Evolutionary conservation across 1,139 yeast species (phyloP).

Genomic region (Hansenula lynferdii): DNA sequence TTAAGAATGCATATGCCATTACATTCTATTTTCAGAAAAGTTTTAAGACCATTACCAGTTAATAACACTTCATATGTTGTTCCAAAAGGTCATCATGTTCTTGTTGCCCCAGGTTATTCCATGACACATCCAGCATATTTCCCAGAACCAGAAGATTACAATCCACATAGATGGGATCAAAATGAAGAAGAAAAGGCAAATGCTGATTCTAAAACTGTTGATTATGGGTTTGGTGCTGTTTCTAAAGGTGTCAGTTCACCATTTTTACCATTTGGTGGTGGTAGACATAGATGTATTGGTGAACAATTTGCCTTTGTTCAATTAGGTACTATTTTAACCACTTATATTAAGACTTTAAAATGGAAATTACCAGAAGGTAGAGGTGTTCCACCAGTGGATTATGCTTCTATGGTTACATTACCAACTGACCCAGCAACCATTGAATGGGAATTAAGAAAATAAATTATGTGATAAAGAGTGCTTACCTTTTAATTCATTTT

Average conservation of each 20-base stretch:
- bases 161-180: slow-evolving; percentile 88
- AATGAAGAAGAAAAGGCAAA: slow-evolving; percentile 27
- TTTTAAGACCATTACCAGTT: slow-evolving; percentile 68
- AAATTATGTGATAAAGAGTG: background rate
- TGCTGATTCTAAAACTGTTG: slow-evolving; percentile 55
- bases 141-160: slow-evolving; percentile 64
- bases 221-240: slow-evolving; percentile 94
- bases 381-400: slow-evolving; percentile 73
- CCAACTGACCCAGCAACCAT: slow-evolving; percentile 79
- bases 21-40: slow-evolving; percentile 94
- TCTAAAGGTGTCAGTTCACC: slow-evolving; percentile 96
- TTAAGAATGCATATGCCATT: slow-evolving; percentile 94
- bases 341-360: slow-evolving; percentile 69
- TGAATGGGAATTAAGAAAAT: slow-evolving; percentile 63
- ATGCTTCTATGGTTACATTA: slow-evolving; percentile 89
- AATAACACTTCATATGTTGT: slow-evolving; percentile 79
- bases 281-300: slow-evolving; percentile 99
- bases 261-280: slow-evolving; percentile 97
- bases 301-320: slow-evolving; percentile 97
- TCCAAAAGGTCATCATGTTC: slow-evolving; percentile 84
- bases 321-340: slow-evolving; percentile 78
- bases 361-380: slow-evolving; percentile 64
- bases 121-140: slow-evolving; percentile 73
- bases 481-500: background rate
- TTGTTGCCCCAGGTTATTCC: slow-evolving; percentile 93